These are phyloP conservation scores for Perkinsus marinus DNA, from an alignment of 169 alveolate genomes.

Conservation along the genomic window DNA sequence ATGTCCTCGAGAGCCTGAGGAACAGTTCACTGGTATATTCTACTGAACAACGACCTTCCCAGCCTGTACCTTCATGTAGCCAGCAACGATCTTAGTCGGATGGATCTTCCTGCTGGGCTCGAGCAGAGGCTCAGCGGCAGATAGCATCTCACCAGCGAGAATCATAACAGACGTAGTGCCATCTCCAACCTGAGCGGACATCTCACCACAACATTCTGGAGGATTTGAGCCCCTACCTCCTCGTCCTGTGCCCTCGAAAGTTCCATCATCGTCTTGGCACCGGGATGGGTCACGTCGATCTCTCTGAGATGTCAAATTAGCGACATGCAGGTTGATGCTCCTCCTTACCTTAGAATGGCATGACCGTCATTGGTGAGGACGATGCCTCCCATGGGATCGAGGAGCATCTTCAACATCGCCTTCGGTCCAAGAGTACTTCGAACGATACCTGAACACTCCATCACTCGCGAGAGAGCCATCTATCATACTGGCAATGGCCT, in stretches of 20 bases:
- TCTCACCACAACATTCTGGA: neutral
- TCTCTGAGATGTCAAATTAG: neutral
- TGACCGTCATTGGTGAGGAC: slow-evolving; percentile 95
- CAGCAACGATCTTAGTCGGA: slow-evolving; percentile 85
- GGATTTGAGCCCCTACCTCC: slow-evolving; percentile 66
- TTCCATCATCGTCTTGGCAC: slow-evolving; percentile 95
- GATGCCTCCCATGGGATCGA: slow-evolving; percentile 99
- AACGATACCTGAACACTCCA: slow-evolving; percentile 43
- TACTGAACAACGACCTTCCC: neutral
- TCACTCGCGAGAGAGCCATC: neutral
- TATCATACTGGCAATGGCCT: slow-evolving; percentile 18
- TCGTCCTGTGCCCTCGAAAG: slow-evolving; percentile 92
- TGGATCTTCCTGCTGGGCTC: slow-evolving; percentile 73
- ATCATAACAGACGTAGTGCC: slow-evolving; percentile 96
- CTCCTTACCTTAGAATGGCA: slow-evolving; percentile 91
- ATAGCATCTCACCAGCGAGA: slow-evolving; percentile 87
- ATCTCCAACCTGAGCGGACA: slow-evolving; percentile 64
- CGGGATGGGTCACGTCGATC: slow-evolving; percentile 96
- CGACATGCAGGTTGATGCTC: slow-evolving; percentile 3
- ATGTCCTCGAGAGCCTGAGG: slow-evolving; percentile 76
- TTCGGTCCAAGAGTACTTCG: slow-evolving; percentile 96
- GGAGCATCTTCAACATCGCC: slow-evolving; percentile 95
- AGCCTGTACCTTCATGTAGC: slow-evolving; percentile 33
- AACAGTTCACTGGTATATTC: neutral
- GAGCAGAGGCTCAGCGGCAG: slow-evolving; percentile 83